Conservation (phyloP, 2,329 filamentous ascomycete genomes). For the Verticillium albo-atrum region DNA sequence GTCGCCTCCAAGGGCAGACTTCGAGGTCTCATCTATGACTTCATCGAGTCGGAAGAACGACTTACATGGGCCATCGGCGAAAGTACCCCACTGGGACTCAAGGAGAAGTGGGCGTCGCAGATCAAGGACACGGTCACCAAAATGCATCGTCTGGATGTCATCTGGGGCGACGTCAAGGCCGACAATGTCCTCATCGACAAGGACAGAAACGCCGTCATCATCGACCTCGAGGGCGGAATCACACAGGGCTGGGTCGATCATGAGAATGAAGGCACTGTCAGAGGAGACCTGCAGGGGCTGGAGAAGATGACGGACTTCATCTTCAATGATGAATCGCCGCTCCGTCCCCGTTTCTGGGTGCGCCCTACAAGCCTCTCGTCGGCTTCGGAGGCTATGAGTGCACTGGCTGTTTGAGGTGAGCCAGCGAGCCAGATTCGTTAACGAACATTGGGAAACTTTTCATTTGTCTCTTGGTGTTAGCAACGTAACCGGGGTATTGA, state of each 20-base stretch:
- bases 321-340: too few species aligned
- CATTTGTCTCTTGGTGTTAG: too few species aligned
- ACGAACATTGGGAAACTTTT: too few species aligned
- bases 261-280: slow-evolving; percentile 16
- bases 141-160: slow-evolving; percentile 15
- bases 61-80: neutral
- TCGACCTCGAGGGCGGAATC: slow-evolving; percentile 24
- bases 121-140: slow-evolving; percentile 9
- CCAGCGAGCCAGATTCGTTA: too few species aligned
- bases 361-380: too few species aligned
- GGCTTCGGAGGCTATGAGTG: too few species aligned
- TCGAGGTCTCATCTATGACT: neutral
- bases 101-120: slow-evolving; percentile 14
- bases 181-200: slow-evolving; percentile 24
- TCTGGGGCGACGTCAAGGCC: slow-evolving; percentile 25
- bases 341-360: too few species aligned
- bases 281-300: slow-evolving; percentile 18
- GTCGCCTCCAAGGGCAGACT: neutral
- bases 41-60: neutral
- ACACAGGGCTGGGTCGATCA: slow-evolving; percentile 22
- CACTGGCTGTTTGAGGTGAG: too few species aligned
- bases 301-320: slow-evolving; percentile 8
- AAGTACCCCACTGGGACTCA: neutral
- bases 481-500: too few species aligned
- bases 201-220: slow-evolving; percentile 22